Evolutionary conservation across 2,329 filamentous ascomycete genomes (phyloP), one percentile per base, ranked within the genome.

Genomic region (Ceratocystis smalleyi): DNA sequence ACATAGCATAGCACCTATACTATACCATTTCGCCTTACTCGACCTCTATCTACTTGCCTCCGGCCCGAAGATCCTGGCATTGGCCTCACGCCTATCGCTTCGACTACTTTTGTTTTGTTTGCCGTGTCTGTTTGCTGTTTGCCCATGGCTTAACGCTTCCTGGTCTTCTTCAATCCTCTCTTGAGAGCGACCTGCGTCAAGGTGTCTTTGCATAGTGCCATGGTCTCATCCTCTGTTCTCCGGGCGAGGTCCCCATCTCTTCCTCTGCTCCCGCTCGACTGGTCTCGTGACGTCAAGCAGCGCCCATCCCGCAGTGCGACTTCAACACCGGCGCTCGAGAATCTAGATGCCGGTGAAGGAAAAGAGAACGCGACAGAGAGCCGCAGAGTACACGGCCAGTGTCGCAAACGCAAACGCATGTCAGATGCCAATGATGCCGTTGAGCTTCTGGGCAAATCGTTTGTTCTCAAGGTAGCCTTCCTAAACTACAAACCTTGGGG

Each of bases 321-420:
- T 8, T 62, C 59, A 17, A 47, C 61, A 2, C 32, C 35, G 2
- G 65, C 61, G 45, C 65, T 57, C 7, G 63, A 64, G 5, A 27
- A 62, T 57, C 22, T 59, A 19, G 62, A 61, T 12, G 43, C 35
- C n/a, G n/a, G 43, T 10, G 57, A 60, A 43, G 61, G 22, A 5
- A 63, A 66, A 19, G 65, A 63, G 10, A 35, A 62, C 5, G 49
- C 24, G 1, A 32, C 32, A 30, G 64, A 65, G 3, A 43, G 22
- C 10, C 19, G 24, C 19, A 7, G 22, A 8, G n/a, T 10, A 10
- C 35, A 32, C 12, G 22, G 27, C 43, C 32, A 43, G 22, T 55
- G 64, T 27, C 61, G 62, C 32, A 66, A 66, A 27, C 62, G 65
- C 7, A 66, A 66, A 59, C 55, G 65, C 19, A 43, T 59, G 17